A percentile compares a stretch with the other conserved stretches of the same genome.
Evolutionary conservation across 2,329 filamentous ascomycete species (phyloP).

Genomic region (Fusarium fujikuroi): DNA sequence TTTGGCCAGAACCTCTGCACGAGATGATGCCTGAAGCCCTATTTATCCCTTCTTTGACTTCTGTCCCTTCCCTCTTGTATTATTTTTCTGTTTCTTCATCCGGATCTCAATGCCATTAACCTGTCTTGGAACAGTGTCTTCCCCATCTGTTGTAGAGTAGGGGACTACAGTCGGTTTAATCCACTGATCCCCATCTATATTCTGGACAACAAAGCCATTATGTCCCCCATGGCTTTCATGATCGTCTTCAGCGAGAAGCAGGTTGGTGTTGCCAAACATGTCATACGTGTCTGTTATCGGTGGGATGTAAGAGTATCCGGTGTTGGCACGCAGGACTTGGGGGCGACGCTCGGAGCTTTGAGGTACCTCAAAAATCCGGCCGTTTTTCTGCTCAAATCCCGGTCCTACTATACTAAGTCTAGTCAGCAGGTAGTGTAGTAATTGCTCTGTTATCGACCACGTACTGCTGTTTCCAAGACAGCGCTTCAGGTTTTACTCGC

Average conservation of each 20-base stretch:
- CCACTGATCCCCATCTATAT: not conserved
- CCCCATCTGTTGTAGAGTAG: rapidly evolving
- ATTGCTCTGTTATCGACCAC: too few species aligned
- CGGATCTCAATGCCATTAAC: not conserved
- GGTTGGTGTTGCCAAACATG: not conserved
- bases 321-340: too few species aligned
- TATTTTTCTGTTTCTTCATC: rapidly evolving
- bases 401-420: too few species aligned
- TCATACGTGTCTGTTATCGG: too few species aligned
- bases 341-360: too few species aligned
- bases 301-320: too few species aligned
- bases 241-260: not conserved
- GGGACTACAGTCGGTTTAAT: rapidly evolving
- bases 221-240: too few species aligned
- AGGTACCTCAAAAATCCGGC: too few species aligned
- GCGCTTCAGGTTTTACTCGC: too few species aligned
- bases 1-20: not conserved
- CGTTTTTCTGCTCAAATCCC: too few species aligned
- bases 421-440: too few species aligned
- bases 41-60: not conserved
- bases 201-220: rapidly evolving
- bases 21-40: not conserved
- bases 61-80: not conserved
- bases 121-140: not conserved
- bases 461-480: too few species aligned